phyloP scores from a whole-genome alignment of 169 alveolate genomes.

The Plasmodium gallinaceum region DNA sequence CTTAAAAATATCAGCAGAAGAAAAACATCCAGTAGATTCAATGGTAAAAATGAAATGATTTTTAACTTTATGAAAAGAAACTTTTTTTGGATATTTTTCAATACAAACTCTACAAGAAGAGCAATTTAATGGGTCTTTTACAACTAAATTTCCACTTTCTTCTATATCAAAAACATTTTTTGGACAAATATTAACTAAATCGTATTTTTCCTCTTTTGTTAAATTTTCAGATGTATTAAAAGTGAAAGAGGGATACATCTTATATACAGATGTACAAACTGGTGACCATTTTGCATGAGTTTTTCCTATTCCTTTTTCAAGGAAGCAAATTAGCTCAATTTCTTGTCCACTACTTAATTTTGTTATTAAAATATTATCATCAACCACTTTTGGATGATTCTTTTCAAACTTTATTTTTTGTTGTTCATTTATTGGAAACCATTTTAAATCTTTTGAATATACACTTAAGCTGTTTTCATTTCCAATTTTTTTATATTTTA shows the following conservation, averaged over 20 bases:
- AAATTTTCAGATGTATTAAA: constrained; percentile 82
- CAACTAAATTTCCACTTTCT: constrained; percentile 90
- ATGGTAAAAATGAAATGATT: constrained; percentile 91
- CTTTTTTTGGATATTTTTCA: constrained; percentile 91
- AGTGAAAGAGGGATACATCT: constrained; percentile 91
- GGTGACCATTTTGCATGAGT: constrained; percentile 99
- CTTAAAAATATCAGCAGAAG: constrained; percentile 84
- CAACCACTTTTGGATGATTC: constrained; percentile 93
- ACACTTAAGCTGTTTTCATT: constrained; percentile 82
- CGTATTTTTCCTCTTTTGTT: constrained; percentile 91
- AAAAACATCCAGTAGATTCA: constrained; percentile 87
- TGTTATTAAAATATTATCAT: constrained; percentile 95
- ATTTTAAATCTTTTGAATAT: constrained; percentile 91
- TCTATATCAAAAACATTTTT: constrained; percentile 95
- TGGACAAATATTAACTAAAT: constrained; percentile 94
- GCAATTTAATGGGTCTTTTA: constrained; percentile 93
- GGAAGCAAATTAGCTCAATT: constrained; percentile 93
- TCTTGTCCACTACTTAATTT: constrained; percentile 98
- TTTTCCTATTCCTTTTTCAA: constrained; percentile 98
- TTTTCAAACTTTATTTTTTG: constrained; percentile 89
- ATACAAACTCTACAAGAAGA: constrained; percentile 98
- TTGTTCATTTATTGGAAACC: constrained; percentile 94
- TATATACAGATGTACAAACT: constrained; percentile 98
- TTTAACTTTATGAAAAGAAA: constrained; percentile 86
- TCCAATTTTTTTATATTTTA: constrained; percentile 81